Evolutionary conservation across 2,329 filamentous ascomycete species (phyloP).

Genomic region (Calycina herbarum): DNA sequence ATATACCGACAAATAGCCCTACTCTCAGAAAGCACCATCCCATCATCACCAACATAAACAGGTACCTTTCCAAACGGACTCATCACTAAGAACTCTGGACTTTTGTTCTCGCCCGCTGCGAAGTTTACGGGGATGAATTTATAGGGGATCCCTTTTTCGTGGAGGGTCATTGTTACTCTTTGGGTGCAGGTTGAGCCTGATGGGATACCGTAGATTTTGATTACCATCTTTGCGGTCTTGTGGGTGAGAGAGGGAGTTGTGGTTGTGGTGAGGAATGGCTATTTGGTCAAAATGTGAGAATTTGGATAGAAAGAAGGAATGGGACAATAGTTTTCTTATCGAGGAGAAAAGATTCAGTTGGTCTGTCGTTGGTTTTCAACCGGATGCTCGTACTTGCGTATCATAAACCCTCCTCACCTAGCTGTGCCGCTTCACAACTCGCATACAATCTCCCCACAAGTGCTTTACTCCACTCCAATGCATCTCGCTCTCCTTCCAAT

Average conservation of each 20-base stretch:
- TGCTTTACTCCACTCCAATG: too few relatives aligned
- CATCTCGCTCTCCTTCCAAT: too few relatives aligned
- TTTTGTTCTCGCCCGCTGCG: constrained; percentile 33
- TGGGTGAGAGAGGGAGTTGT: background rate
- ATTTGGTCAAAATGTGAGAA: too few relatives aligned
- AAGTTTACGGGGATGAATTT: constrained; percentile 35
- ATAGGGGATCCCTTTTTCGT: constrained; percentile 35
- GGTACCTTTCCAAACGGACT: constrained; percentile 42
- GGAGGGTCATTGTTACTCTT: constrained; percentile 34
- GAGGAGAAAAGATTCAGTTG: too few relatives aligned
- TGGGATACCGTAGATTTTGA: constrained; percentile 37
- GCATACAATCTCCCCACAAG: too few relatives aligned
- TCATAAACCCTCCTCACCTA: too few relatives aligned
- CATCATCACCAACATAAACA: constrained; percentile 38
- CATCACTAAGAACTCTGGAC: constrained; percentile 27
- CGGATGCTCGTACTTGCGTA: too few relatives aligned
- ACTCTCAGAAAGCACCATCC: constrained; percentile 37
- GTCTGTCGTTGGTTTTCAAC: too few relatives aligned
- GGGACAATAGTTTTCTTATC: too few relatives aligned
- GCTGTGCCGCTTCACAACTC: too few relatives aligned
- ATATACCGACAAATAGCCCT: constrained; percentile 38
- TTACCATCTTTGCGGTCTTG: constrained; percentile 30
- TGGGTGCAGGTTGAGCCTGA: constrained; percentile 31
- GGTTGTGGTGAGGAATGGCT: background rate
- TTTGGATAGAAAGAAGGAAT: too few relatives aligned